Evolutionary conservation across 2,329 filamentous ascomycete species (phyloP), one percentile per base, ranked within the genome.

Genomic region (Sporothrix brasiliensis): DNA sequence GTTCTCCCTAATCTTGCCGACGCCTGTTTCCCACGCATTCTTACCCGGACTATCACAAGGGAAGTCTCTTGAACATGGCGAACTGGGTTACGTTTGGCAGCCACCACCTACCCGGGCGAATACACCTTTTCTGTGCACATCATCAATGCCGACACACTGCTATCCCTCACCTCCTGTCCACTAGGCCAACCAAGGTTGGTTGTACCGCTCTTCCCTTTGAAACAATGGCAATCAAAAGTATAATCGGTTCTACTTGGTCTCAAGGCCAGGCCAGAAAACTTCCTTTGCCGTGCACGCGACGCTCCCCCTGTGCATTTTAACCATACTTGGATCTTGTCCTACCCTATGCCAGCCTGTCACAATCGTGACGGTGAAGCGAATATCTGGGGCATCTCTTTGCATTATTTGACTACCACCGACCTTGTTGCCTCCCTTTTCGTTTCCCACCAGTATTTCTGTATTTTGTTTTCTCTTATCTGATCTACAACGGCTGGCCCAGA

Each of bases 221-320:
- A 68, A 68, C 67, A 24, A 27, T 60, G 27, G 41, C 53, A 50
- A 50, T 52, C 44, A 53, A 60, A 60, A 61, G 3, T 47, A 60
- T 30, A 27, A 34, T 50, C 56, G n/a, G 4, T 34, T 56, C 24
- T 39, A n/a, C 21, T 58, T 49, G 9, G n/a, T 39, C 14, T 30
- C 34, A 10, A 50, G 61, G 30, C 61, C 61, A 21, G 24, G 27
- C 61, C 7, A 34, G 61, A 44, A 65, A 16, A 49, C 44, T 34
- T 50, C 61, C 61, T 65, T 65, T 30, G 24, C 19, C 60, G n/a
- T 34, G 60, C 14, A 7, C 44, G 14, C 44, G 44, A 34, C 21
- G 44, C 11, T 2, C n/a, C 44, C 44, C 41, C 21, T 50, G n/a
- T n/a, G 60, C 39, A 24, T n/a, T 47, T 47, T 47, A 61, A 63